Evolutionary conservation across 129 eudicot species (phyloP).

Genomic region (Artemisia annua): DNA sequence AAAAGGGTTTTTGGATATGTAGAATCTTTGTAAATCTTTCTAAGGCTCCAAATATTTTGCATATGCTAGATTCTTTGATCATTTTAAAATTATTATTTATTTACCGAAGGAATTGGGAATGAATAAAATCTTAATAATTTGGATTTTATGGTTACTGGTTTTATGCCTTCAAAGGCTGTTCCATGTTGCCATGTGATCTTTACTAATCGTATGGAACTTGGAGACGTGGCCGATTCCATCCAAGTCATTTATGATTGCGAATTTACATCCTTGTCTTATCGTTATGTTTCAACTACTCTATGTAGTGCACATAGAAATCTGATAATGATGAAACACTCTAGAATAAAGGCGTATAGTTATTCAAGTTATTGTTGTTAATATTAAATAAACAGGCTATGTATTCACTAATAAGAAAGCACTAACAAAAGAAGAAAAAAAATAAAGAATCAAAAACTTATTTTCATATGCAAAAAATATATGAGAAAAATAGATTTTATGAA

Average conservation of each 20-base stretch:
- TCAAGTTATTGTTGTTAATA: too few species aligned
- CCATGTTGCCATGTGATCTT: constrained; percentile 38
- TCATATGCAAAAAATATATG: too few species aligned
- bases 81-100: background rate
- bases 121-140: constrained; percentile 14
- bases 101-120: constrained; percentile 12
- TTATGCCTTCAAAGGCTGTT: constrained; percentile 22
- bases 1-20: background rate
- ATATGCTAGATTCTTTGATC: constrained; percentile 34
- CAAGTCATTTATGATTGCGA: background rate
- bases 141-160: constrained; percentile 27
- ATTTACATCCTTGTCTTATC: background rate
- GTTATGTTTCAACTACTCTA: background rate
- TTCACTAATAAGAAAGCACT: too few species aligned
- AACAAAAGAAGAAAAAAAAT: too few species aligned
- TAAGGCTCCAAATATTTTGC: constrained; percentile 23
- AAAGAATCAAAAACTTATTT: too few species aligned
- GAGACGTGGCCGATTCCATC: constrained; percentile 33
- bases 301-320: too few species aligned
- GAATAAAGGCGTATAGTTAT: too few species aligned
- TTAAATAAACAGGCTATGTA: too few species aligned
- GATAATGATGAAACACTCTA: too few species aligned
- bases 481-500: too few species aligned
- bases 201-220: constrained; percentile 26
- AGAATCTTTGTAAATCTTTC: constrained; percentile 40